Conservation (phyloP, 495 filamentous ascomycete genomes). For the Xylaria venustula region DNA sequence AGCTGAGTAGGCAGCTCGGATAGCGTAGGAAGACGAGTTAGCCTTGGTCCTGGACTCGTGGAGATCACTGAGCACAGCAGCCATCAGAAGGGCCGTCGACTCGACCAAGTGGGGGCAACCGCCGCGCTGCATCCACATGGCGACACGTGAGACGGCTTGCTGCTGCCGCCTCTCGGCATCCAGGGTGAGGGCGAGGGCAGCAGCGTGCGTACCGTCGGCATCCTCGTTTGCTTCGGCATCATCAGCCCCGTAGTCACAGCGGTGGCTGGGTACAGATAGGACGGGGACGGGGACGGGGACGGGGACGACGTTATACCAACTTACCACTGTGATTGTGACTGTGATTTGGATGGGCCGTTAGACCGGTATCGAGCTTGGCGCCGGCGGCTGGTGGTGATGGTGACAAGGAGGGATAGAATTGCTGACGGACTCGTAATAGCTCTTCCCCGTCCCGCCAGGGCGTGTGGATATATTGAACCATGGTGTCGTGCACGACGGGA, state of each 20-base stretch:
- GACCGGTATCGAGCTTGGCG: too few relatives aligned
- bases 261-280: background rate
- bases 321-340: background rate
- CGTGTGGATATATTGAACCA: constrained; percentile 76
- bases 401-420: constrained; percentile 57
- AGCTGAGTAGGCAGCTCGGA: constrained; percentile 45
- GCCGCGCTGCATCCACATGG: constrained; percentile 63
- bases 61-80: constrained; percentile 68
- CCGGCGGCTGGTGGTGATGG: background rate
- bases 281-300: background rate
- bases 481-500: constrained; percentile 25
- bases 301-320: background rate
- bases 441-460: constrained; percentile 71
- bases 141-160: constrained; percentile 46
- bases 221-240: constrained; percentile 10
- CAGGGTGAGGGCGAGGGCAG: background rate
- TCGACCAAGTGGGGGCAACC: constrained; percentile 79
- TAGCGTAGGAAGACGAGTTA: constrained; percentile 37
- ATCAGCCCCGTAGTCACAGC: background rate
- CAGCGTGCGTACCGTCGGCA: background rate
- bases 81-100: constrained; percentile 73
- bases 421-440: constrained; percentile 62
- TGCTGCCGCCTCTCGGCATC: constrained; percentile 17
- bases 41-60: constrained; percentile 43
- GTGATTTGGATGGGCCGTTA: background rate